Percentiles rank a stretch among this genome's conserved stretches.
These are phyloP conservation scores for Mortierella sp. DNA, from an alignment of 371 early-diverging fungal genomes.

Conservation along the genomic window DNA sequence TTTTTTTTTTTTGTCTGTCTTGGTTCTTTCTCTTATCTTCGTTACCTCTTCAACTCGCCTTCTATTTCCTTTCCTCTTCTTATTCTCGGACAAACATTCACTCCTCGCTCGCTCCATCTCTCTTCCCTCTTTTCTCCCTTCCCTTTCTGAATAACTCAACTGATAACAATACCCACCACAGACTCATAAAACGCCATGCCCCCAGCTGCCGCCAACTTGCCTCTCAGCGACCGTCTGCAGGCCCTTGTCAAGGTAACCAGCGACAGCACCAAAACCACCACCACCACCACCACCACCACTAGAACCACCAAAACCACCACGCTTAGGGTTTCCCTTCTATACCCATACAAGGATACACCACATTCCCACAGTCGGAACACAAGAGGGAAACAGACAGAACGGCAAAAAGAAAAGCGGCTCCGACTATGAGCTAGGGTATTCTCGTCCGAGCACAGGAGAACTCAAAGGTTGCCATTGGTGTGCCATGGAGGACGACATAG, in stretches of 20 bases:
- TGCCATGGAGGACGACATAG: no score
- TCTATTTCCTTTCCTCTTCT: no score
- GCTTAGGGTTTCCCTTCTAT: background rate
- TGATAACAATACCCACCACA: slow-evolving; percentile 7
- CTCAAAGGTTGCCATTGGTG: no score
- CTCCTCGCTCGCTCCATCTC: no score
- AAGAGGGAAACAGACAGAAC: no score
- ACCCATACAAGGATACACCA: background rate
- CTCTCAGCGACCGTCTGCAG: slow-evolving; percentile 45
- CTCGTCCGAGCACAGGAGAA: no score
- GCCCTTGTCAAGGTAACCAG: slow-evolving; percentile 50
- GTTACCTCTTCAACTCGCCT: no score
- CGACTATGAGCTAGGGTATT: no score
- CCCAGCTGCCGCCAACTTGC: slow-evolving; percentile 23
- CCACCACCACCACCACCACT: background rate
- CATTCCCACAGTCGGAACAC: background rate
- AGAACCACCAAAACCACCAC: background rate
- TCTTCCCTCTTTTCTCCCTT: slow-evolving; percentile 8
- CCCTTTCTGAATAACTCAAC: background rate
- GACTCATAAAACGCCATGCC: slow-evolving; percentile 23
- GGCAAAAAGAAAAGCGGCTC: no score
- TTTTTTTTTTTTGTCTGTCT: no score
- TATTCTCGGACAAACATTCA: no score
- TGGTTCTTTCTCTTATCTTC: no score
- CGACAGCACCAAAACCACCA: background rate